phyloP scores from a whole-genome alignment of 306 rosid species.

The Citrullus colocynthis region DNA sequence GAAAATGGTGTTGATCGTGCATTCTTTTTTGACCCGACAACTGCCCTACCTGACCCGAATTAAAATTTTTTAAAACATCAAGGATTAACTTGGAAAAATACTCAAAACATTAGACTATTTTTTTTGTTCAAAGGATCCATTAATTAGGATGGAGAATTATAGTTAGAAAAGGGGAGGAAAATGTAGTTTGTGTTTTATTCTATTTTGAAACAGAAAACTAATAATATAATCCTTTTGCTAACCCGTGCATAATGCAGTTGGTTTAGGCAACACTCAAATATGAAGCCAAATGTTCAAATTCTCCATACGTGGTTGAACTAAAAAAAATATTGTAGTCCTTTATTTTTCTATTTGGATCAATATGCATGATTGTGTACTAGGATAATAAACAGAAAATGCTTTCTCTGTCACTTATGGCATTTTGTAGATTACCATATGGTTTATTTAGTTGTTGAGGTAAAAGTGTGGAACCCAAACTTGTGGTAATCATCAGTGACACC shows the following conservation, averaged over 20 bases:
- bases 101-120: neutral
- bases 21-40: no score
- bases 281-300: neutral
- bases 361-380: neutral
- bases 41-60: no score
- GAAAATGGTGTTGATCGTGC: no score
- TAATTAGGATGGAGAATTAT: neutral
- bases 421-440: neutral
- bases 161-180: neutral
- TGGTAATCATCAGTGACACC: neutral
- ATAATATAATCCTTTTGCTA: neutral
- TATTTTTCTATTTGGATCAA: neutral
- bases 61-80: no score
- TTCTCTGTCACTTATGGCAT: neutral
- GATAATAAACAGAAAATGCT: neutral
- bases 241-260: neutral
- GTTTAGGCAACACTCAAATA: neutral
- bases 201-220: neutral
- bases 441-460: neutral
- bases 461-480: neutral
- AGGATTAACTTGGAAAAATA: no score
- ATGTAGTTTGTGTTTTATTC: neutral
- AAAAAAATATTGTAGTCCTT: neutral
- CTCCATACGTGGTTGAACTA: neutral
- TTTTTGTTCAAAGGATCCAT: neutral